Base-by-base conservation (phyloP, 2,329 filamentous ascomycete genomes). In the Uncinocarpus reesii region DNA sequence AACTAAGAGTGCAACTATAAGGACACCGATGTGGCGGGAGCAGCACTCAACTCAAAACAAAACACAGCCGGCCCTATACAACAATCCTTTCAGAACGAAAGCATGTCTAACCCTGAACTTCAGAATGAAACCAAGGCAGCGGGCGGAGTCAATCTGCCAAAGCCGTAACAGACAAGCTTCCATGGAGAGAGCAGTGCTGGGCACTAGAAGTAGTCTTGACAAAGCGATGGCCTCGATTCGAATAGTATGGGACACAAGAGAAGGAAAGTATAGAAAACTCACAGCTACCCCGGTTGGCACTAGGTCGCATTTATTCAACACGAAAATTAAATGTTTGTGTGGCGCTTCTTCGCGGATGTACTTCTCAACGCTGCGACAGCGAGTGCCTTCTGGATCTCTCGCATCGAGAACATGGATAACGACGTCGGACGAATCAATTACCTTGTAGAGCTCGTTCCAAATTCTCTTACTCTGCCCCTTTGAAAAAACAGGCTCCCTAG, bases 31-130 rank as follows among this genome's bases (percentile, higher is more conserved):
- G 66, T 61, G 73, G 77, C 71, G 75, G 78, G 78, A 79, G 78
- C 78, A 80, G 79, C 74, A 74, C 84, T 96, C 92, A 95, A 96
- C 92, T 96, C 90, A 87, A 84, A 77, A 86, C 81, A 82, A 84
- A 83, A 83, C 86, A 92, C 75, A 71, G 77, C 76, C 71, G 71
- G 72, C 77, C 83, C 76, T 79, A 81, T 80, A 74, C 75, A 84
- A 87, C 75, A 72, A 71, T 59, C 77, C 72, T 72, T 76, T 86
- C 92, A 96, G 87, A 81, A 96, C 89, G 88, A 85, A 75, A 77
- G 74, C 75, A 74, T 73, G 65, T 83, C 84, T 32, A 81, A 78
- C 76, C 79, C 75, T 16, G 36, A 68, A 69, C 67, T 71, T 75
- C 78, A 79, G 72, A 79, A 78, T 70, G 76, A 75, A 72, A 67